Evolutionary conservation across 2,329 filamentous ascomycete genomes (phyloP), one percentile per base, ranked within the genome.

Genomic region (Aureobasidium namibiae): DNA sequence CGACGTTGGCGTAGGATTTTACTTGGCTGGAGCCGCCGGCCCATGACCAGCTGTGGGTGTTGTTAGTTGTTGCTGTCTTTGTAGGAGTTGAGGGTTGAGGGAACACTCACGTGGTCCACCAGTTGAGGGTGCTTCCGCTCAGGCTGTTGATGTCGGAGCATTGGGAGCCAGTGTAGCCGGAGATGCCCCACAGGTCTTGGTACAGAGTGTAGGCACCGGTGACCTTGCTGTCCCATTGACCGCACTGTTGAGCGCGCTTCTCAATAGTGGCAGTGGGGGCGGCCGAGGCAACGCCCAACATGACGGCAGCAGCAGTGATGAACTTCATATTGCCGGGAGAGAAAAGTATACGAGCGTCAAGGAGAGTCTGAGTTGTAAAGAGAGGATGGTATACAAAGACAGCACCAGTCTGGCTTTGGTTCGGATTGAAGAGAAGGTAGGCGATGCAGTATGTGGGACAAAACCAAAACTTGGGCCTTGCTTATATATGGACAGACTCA

Each of bases 1-100:
- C 69, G 1, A 73, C 73, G 63, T 77, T 76, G 67, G 74, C 68
- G 65, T 74, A 77, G 23, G 73, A 75, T 63, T 77, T 77, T 57
- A 77, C 73, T 29, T 70, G 63, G 62, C 64, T 64, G 3, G 64
- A 31, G 34, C 71, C 67, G 42, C 66, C 66, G 13, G 58, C 31
- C 68, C 69, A 70, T 33, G 66, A 64, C 62, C 62, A 63, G 53
- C 18, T 34, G 6, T 8, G 4, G 4, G 38, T 7, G 4, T 21
- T 33, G 52, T 59, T 26, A 59, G 56, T 4, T 26, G 10, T 18
- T 13, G 0, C 6, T n/a, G 14, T 24, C 1, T 0, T 5, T 13
- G 18, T 31, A 16, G 16, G 7, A 9, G 11, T 13, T 38, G 24
- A 4, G n/a, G 5, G 11, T 21, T n/a, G 16, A 13, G 24, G 10